phyloP scores from a whole-genome alignment of 441 rosid genomes.

The Adansonia grandidieri region DNA sequence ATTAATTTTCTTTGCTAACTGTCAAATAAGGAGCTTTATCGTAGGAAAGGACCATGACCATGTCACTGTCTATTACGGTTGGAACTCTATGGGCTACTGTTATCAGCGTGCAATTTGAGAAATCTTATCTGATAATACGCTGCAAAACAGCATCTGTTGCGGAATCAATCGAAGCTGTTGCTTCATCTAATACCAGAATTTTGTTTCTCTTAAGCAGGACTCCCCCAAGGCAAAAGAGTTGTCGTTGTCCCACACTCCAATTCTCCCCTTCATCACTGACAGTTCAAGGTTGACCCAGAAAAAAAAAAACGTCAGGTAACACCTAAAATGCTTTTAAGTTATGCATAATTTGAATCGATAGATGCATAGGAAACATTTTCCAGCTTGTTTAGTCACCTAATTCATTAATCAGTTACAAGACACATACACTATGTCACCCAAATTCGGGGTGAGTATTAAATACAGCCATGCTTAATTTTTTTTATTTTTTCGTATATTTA shows the following conservation, averaged over 20 bases:
- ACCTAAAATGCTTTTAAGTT: neutral
- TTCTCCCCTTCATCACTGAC: slow-evolving; percentile 92
- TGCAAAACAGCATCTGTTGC: slow-evolving; percentile 79
- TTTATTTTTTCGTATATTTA: too few species aligned
- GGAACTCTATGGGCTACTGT: slow-evolving; percentile 90
- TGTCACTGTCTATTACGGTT: slow-evolving; percentile 84
- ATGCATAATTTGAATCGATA: neutral
- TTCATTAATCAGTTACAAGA: neutral
- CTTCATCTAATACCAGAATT: slow-evolving; percentile 85
- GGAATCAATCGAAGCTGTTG: slow-evolving; percentile 88
- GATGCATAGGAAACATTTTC: neutral
- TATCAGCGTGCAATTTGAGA: slow-evolving; percentile 67
- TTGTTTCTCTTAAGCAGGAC: slow-evolving; percentile 69
- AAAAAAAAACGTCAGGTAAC: neutral
- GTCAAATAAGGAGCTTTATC: slow-evolving; percentile 41
- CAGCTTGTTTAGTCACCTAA: neutral
- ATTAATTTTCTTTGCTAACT: slow-evolving; percentile 35
- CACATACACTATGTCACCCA: neutral
- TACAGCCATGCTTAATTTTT: too few species aligned
- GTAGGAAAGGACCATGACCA: slow-evolving; percentile 88
- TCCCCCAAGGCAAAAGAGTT: slow-evolving; percentile 87
- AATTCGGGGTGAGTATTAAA: too few species aligned
- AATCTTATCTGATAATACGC: slow-evolving; percentile 70
- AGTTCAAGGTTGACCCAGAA: slow-evolving; percentile 26
- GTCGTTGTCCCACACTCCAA: slow-evolving; percentile 93